Conservation (phyloP, 2,329 filamentous ascomycete genomes). For the Microdochium nivale region DNA sequence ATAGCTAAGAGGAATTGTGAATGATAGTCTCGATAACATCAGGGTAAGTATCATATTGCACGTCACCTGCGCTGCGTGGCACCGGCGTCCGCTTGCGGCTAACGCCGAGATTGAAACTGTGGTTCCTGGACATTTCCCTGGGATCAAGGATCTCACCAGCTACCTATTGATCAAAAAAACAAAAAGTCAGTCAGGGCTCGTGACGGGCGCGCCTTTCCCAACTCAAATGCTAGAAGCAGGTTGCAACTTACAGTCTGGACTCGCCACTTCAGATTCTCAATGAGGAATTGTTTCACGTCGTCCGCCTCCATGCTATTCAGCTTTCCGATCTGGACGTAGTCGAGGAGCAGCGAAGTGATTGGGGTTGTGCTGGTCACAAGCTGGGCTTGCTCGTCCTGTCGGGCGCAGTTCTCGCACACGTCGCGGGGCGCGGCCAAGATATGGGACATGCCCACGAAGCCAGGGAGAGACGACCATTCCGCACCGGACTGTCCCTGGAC, state of each 20-base stretch:
- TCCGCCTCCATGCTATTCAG: not conserved
- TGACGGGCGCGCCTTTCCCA: not conserved
- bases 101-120: not conserved
- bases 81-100: not conserved
- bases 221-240: not conserved
- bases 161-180: not conserved
- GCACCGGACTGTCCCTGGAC: not conserved
- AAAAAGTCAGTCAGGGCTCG: not conserved
- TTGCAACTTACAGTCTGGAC: not conserved
- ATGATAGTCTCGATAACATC: too few relatives aligned
- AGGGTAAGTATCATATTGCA: too few relatives aligned
- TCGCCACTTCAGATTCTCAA: not conserved
- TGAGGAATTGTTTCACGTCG: not conserved
- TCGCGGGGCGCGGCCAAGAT: not conserved
- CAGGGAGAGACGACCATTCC: not conserved
- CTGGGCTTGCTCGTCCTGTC: not conserved
- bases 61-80: too few relatives aligned
- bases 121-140: not conserved
- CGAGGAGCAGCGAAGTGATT: not conserved
- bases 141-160: not conserved
- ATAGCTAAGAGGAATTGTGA: too few relatives aligned
- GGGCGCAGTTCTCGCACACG: not conserved
- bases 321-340: not conserved
- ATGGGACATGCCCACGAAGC: not conserved
- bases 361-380: not conserved